phyloP scores from a whole-genome alignment of 2,329 filamentous ascomycete genomes.

The Stachybotrys elegans region DNA sequence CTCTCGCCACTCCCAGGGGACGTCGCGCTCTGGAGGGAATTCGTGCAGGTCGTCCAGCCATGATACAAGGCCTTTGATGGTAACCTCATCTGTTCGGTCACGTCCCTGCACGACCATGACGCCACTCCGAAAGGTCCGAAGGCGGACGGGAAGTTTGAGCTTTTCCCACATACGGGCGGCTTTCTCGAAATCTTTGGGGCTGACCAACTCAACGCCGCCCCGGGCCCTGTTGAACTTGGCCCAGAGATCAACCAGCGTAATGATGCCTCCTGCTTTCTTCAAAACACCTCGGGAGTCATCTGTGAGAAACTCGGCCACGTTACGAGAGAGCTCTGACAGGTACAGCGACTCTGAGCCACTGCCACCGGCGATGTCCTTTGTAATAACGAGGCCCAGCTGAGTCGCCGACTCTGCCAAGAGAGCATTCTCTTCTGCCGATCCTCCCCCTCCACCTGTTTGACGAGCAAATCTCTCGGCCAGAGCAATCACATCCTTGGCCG shows the following conservation, averaged over 20 bases:
- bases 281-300: conserved; percentile 78
- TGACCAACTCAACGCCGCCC: conserved; percentile 90
- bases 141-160: conserved; percentile 76
- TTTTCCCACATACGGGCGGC: conserved; percentile 85
- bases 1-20: conserved; percentile 67
- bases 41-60: conserved; percentile 75
- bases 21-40: conserved; percentile 57
- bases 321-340: conserved; percentile 78
- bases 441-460: conserved; percentile 57
- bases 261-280: conserved; percentile 76
- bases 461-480: conserved; percentile 83
- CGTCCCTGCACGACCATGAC: conserved; percentile 88
- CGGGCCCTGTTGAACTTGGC: conserved; percentile 90
- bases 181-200: conserved; percentile 85
- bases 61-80: conserved; percentile 65
- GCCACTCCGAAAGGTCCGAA: conserved; percentile 87
- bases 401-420: conserved; percentile 72
- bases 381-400: conserved; percentile 84
- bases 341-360: conserved; percentile 76
- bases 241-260: conserved; percentile 88
- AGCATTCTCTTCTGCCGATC: conserved; percentile 63
- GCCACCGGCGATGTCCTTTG: conserved; percentile 85
- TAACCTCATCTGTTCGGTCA: conserved; percentile 87
- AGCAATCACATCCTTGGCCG: conserved; percentile 91
- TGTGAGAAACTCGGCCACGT: conserved; percentile 82